These are phyloP conservation scores for Niebla homalea DNA, from an alignment of 495 filamentous ascomycete genomes.

Conservation along the genomic window DNA sequence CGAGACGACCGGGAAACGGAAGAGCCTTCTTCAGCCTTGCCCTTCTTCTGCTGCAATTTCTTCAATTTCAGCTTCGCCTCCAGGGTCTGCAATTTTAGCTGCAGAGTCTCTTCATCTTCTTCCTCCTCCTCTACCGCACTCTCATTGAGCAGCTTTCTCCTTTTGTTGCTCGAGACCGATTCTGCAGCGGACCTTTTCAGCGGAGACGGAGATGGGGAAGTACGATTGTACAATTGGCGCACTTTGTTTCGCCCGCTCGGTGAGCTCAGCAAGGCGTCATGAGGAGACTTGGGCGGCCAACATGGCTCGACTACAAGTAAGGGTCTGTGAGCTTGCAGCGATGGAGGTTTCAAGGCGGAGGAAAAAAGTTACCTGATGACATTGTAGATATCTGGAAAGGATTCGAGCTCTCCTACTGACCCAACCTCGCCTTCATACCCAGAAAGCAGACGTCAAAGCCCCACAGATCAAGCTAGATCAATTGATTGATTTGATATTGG, in stretches of 20 bases:
- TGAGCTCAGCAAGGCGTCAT: constrained; percentile 70
- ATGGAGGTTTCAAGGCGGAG: no score
- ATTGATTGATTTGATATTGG: no score
- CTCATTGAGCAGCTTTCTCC: constrained; percentile 12
- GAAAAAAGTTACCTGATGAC: no score
- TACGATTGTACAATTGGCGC: constrained; percentile 47
- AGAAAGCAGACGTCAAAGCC: neutral
- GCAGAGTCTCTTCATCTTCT: constrained; percentile 81
- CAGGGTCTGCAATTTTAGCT: constrained; percentile 72
- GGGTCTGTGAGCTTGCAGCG: no score
- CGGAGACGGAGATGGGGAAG: constrained; percentile 53
- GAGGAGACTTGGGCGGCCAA: constrained; percentile 83
- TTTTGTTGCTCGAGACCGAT: constrained; percentile 25
- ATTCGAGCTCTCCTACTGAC: no score
- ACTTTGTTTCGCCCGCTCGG: constrained; percentile 62
- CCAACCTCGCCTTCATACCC: no score
- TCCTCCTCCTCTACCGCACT: constrained; percentile 41
- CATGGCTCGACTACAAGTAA: constrained; percentile 29
- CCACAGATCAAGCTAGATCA: neutral
- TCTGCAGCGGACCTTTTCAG: constrained; percentile 36
- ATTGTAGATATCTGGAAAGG: no score
- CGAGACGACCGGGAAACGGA: constrained; percentile 5
- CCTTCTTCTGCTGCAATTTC: constrained; percentile 53
- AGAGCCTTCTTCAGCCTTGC: constrained; percentile 19
- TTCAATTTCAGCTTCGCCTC: constrained; percentile 82